These are phyloP conservation scores for Komagataella pseudopastoris DNA, from an alignment of 805 yeast genomes.

Conservation along the genomic window DNA sequence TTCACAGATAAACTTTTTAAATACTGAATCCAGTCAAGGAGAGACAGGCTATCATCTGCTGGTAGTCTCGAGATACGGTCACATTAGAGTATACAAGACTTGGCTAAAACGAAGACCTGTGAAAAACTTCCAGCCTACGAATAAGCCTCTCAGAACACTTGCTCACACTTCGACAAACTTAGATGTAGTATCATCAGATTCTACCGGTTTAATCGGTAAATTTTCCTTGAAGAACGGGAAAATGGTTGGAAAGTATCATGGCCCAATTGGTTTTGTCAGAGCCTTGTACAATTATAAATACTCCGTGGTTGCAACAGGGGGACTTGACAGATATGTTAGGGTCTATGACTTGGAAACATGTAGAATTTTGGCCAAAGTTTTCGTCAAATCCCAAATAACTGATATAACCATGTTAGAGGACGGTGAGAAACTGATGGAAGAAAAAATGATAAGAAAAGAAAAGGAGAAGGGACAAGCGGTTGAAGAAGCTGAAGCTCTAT, in stretches of 20 bases:
- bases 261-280: conserved; percentile 62
- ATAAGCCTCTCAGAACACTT: conserved; percentile 14
- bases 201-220: conserved; percentile 27
- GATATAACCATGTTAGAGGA: conserved; percentile 36
- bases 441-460: conserved; percentile 18
- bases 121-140: conserved; percentile 36
- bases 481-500: conserved; percentile 19
- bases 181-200: background rate
- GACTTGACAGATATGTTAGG: conserved; percentile 77
- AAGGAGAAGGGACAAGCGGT: conserved; percentile 6
- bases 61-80: conserved; percentile 65
- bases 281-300: conserved; percentile 18
- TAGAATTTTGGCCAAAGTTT: conserved; percentile 56
- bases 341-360: conserved; percentile 54
- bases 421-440: conserved; percentile 17
- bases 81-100: conserved; percentile 63
- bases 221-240: conserved; percentile 36
- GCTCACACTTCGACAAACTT: conserved; percentile 26
- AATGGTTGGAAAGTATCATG: conserved; percentile 59
- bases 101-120: conserved; percentile 56
- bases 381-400: conserved; percentile 58
- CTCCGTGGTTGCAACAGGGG: conserved; percentile 56
- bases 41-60: conserved; percentile 35
- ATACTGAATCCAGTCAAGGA: conserved; percentile 14
- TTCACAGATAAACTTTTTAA: conserved; percentile 36